Base-by-base conservation (phyloP, 2,329 filamentous ascomycete genomes). In the Tympanopsis confertula region DNA sequence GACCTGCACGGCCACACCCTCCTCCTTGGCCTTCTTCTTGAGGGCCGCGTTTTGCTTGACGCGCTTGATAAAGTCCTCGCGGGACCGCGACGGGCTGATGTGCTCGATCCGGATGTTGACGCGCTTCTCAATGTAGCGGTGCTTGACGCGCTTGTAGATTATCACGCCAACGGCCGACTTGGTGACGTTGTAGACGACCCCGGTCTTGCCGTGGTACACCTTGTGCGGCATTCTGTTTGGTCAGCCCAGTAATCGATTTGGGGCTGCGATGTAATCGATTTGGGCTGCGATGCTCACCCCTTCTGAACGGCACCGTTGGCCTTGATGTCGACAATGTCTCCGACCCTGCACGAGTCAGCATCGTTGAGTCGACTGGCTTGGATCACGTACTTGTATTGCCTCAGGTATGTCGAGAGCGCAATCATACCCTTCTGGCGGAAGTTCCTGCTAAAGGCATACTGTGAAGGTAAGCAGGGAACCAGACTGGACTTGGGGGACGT, bases 81-180 rank as follows among this genome's bases (percentile, higher is more conserved):
- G 80, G 58, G 89, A 96, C 65, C 91, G 84, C 55, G 89, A 96
- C 62, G 85, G 84, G 59, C 71, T 70, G 69, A 98, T 77, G 82
- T 98, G 91, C 82, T 98, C 91, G 68, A 96, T 70, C 64, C 91
- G 86, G 71, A 98, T 76, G 81, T 94, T 96, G 75, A 98, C 81
- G 67, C 91, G 89, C 87, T 98, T 98, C 85, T 98, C 91, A 66
- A 98, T 76, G 81, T 95, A 98, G 61, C 89, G 85, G 82, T 96
- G 91, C 73, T 88, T 87, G 65, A 98, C 91, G 69, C 93, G 86
- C 81, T 94, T 95, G 84, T 93, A 89, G 71, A 98, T 85, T 71
- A 98, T 95, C 68, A 98, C 84, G 59, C 91, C 91, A 63, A 98
- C 87, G 50, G 91, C 85, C 57, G 78, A 84, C 81, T 95, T 94